Conservation (phyloP, 2,329 filamentous ascomycete species). For the Zymoseptoria brevis region DNA sequence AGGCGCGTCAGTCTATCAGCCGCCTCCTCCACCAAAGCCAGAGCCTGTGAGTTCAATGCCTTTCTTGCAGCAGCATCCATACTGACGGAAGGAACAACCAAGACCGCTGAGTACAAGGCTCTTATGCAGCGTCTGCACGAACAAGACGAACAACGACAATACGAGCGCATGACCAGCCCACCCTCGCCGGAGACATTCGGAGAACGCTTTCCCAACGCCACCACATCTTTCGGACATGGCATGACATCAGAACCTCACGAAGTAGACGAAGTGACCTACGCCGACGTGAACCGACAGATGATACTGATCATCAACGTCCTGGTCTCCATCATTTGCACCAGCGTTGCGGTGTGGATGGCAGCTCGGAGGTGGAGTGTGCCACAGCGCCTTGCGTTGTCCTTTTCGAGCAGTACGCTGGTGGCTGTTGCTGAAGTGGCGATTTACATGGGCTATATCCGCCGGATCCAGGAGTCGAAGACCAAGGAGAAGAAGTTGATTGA, state of each 20-base stretch:
- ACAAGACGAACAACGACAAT: constrained; percentile 73
- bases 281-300: constrained; percentile 71
- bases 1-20: constrained; percentile 63
- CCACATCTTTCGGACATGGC: constrained; percentile 36
- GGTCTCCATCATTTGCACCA: constrained; percentile 73
- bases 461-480: constrained; percentile 59
- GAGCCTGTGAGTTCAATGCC: constrained; percentile 54
- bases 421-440: constrained; percentile 70
- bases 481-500: constrained; percentile 55
- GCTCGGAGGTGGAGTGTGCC: constrained; percentile 69
- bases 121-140: constrained; percentile 78
- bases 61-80: neutral
- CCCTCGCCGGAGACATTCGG: constrained; percentile 51
- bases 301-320: constrained; percentile 84
- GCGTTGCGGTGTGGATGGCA: constrained; percentile 68
- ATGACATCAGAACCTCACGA: constrained; percentile 37
- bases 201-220: constrained; percentile 50
- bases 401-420: constrained; percentile 62
- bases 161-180: constrained; percentile 70
- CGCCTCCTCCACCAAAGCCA: constrained; percentile 72
- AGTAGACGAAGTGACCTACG: constrained; percentile 58
- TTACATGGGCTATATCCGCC: constrained; percentile 66
- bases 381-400: constrained; percentile 59
- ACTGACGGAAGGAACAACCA: constrained; percentile 2
- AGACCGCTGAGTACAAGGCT: constrained; percentile 76